Percentiles rank a stretch among this genome's conserved stretches.
Conservation (phyloP, 805 yeast genomes). For the Diddensiella transvaalensis region DNA sequence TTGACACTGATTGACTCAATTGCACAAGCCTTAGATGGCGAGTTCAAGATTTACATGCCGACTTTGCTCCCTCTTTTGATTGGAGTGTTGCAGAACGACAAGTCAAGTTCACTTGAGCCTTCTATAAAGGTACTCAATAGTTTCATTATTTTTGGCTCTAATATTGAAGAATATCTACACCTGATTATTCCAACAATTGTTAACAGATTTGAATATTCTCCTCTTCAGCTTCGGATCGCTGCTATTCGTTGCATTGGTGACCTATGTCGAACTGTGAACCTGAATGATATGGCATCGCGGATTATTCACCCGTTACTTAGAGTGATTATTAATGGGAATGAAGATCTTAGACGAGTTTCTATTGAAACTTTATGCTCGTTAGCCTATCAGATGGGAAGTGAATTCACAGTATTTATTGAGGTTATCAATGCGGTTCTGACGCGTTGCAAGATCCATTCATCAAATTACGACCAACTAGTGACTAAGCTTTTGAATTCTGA, state of each 20-base stretch:
- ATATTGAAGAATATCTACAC: constrained; percentile 84
- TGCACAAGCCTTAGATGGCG: constrained; percentile 84
- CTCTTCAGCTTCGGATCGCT: constrained; percentile 55
- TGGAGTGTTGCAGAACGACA: constrained; percentile 66
- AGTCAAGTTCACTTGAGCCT: constrained; percentile 47
- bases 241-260: constrained; percentile 84
- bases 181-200: constrained; percentile 84
- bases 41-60: constrained; percentile 80
- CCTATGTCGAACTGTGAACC: constrained; percentile 63
- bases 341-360: constrained; percentile 60
- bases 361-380: constrained; percentile 75
- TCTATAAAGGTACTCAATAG: constrained; percentile 74
- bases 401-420: constrained; percentile 82
- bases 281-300: constrained; percentile 86
- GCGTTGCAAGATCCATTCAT: constrained; percentile 61
- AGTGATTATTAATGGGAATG: constrained; percentile 49
- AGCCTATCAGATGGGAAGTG: constrained; percentile 75
- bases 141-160: constrained; percentile 80
- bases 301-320: constrained; percentile 83
- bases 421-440: constrained; percentile 61
- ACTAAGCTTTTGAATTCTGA: constrained; percentile 76
- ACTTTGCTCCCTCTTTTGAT: constrained; percentile 71
- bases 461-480: constrained; percentile 77
- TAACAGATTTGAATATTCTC: constrained; percentile 69
- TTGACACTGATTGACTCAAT: constrained; percentile 78